Base-by-base conservation (phyloP, 352 stramenopile genomes). In the Phytophthora macrochlamydospora region DNA sequence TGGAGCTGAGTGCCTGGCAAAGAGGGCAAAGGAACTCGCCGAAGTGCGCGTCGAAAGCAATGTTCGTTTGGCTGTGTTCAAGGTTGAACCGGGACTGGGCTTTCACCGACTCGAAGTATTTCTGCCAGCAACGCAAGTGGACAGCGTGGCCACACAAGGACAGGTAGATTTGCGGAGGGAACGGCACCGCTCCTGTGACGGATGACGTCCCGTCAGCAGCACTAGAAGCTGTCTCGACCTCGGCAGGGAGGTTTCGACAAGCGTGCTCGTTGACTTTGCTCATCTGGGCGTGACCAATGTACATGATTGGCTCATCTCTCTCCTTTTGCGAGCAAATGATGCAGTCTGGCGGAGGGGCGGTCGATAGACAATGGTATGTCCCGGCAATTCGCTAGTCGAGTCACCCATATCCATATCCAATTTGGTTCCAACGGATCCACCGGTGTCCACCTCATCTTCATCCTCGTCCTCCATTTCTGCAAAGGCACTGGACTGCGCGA, bases 1-100 rank as follows among this genome's bases (percentile, higher is more conserved):
- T 92, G n/a, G 94, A 97, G 63, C 89, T 96, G 13, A 98, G 77
- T 12, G 81, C 78, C 62, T 98, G 95, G 56, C 92, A 98, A 13
- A 98, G 67, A 4, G 92, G 92, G 48, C 92, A 98, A 12, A 97
- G 72, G 53, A 97, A 97, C 68, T 98, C 91, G 11, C 86, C 83
- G 48, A 87, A 85, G 42, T 91, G 65, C 1, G 93, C 83, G 53
- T 97, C 88, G 31, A 97, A 94, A 12, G 89, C 88, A 14, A 96
- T 90, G 46, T 90, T 92, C 18, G 81, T 85, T 64, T 91, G 83
- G 29, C 69, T 87, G 52, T 93, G 80, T 64, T 91, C 84, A 14
- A 90, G 51, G 37, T 91, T 89, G 57, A 83, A 87, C 11, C 70
- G 75, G 28, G 81, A 89, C 60, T 95, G 85, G 9, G 89, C 76